Conservation (phyloP, 2,329 filamentous ascomycete species). For the Aspergillus melleus region DNA sequence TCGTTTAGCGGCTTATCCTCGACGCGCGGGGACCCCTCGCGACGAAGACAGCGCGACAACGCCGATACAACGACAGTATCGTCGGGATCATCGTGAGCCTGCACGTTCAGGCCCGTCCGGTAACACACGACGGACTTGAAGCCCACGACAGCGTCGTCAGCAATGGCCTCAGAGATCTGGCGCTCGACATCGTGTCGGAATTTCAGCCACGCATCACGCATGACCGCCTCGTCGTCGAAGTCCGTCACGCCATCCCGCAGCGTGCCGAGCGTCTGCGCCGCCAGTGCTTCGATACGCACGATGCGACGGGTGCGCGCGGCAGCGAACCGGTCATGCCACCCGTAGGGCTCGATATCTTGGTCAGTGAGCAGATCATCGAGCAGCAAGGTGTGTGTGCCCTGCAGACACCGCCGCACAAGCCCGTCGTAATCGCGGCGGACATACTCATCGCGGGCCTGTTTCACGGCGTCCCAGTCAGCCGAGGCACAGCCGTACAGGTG, state of each 20-base stretch:
- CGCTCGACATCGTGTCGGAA: constrained; percentile 32
- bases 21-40: constrained; percentile 41
- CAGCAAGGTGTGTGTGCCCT: constrained; percentile 71
- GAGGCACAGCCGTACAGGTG: constrained; percentile 62
- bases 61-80: constrained; percentile 26
- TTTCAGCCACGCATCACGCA: constrained; percentile 16
- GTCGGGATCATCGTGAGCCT: constrained; percentile 46
- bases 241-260: constrained; percentile 36
- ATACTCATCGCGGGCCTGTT: constrained; percentile 49
- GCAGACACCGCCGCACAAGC: constrained; percentile 65
- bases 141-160: constrained; percentile 68
- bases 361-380: constrained; percentile 74
- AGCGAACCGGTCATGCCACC: constrained; percentile 67
- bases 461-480: constrained; percentile 60
- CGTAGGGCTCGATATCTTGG: constrained; percentile 57
- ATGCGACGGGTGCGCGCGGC: constrained; percentile 68
- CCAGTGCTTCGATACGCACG: constrained; percentile 73
- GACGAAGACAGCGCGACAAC: constrained; percentile 30
- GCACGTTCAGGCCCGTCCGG: constrained; percentile 68
- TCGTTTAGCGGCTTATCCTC: constrained; percentile 68
- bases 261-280: constrained; percentile 59
- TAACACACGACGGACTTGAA: constrained; percentile 88
- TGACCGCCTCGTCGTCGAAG: constrained; percentile 29
- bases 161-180: constrained; percentile 57
- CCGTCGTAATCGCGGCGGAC: constrained; percentile 53